A percentile compares a stretch with the other conserved stretches of the same genome.
Evolutionary conservation across 1,284 basidiomycete species (phyloP).

Genomic region (Xerocomus alliaceus): DNA sequence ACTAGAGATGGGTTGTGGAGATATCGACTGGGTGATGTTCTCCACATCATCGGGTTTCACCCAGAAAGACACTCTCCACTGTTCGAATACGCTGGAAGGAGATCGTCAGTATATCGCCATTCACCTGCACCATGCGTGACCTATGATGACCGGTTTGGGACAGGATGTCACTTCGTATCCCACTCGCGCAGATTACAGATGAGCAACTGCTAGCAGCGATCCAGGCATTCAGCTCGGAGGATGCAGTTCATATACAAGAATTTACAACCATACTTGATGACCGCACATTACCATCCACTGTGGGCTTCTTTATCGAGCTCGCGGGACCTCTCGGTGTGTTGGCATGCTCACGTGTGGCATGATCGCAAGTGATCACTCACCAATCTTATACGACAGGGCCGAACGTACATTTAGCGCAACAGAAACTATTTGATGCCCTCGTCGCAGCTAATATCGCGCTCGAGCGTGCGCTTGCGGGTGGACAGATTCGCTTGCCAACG

Average conservation of each 20-base stretch:
- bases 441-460: background rate
- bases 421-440: constrained; percentile 20
- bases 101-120: constrained; percentile 13
- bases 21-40: constrained; percentile 29
- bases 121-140: too few relatives aligned
- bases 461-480: background rate
- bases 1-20: constrained; percentile 36
- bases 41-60: constrained; percentile 27
- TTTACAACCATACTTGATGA: constrained; percentile 26
- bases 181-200: constrained; percentile 11
- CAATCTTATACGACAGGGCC: constrained; percentile 5
- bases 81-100: constrained; percentile 22
- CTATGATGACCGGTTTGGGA: background rate
- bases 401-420: background rate
- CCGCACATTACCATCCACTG: constrained; percentile 2
- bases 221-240: background rate
- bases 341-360: background rate
- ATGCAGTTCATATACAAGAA: constrained; percentile 17
- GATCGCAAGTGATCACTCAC: background rate
- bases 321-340: constrained; percentile 16
- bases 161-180: constrained; percentile 21
- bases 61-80: constrained; percentile 9
- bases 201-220: constrained; percentile 14
- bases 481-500: constrained; percentile 15
- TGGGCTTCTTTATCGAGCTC: constrained; percentile 31